Evolutionary conservation across 2,329 filamentous ascomycete species (phyloP).

Genomic region (Laburnicola sp.): DNA sequence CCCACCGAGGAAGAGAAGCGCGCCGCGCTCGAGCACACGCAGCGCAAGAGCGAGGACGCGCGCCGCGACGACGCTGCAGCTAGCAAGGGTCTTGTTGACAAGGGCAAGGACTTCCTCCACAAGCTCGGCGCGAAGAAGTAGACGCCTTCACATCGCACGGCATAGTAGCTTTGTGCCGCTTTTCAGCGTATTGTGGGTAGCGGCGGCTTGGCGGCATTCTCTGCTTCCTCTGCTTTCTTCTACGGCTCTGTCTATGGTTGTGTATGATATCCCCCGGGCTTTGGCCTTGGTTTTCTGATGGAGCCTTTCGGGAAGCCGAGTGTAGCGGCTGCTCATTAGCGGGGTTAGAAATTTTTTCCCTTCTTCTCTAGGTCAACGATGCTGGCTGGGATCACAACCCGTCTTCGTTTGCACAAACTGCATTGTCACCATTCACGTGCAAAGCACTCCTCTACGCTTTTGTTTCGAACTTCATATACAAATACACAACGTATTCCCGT

Average conservation of each 20-base stretch:
- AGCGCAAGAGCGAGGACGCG: constrained; percentile 40
- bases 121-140: constrained; percentile 48
- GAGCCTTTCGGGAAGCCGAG: neutral
- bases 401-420: no score
- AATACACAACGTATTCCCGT: no score
- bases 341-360: no score
- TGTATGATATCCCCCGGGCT: constrained; percentile 19
- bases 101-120: constrained; percentile 57
- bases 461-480: no score
- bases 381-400: no score
- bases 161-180: neutral
- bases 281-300: constrained; percentile 3
- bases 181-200: neutral
- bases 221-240: neutral
- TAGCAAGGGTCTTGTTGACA: constrained; percentile 53
- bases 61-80: constrained; percentile 18
- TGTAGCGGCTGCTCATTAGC: no score
- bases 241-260: constrained; percentile 6
- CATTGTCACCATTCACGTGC: no score
- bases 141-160: neutral
- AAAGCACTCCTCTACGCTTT: no score
- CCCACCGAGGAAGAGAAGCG: constrained; percentile 50
- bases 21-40: constrained; percentile 34
- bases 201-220: neutral
- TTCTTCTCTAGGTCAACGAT: no score